These are phyloP conservation scores for Xylariaceae sp. DNA, from an alignment of 2,329 filamentous ascomycete species.

Conservation along the genomic window DNA sequence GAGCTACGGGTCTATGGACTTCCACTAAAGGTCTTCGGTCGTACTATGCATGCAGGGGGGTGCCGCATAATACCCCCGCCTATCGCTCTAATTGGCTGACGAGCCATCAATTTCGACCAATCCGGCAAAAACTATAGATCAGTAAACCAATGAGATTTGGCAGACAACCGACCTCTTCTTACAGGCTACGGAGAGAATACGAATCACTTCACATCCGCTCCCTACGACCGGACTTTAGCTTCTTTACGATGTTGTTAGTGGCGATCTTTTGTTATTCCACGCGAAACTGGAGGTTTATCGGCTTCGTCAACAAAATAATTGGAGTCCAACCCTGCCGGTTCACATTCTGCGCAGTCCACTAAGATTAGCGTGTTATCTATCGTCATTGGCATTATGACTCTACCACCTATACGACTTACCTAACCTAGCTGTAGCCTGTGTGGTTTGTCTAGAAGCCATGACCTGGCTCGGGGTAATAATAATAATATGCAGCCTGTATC, in stretches of 20 bases:
- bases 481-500: too few species aligned
- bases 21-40: not conserved
- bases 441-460: too few species aligned
- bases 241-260: not conserved
- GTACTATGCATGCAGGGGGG: too few species aligned
- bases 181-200: not conserved
- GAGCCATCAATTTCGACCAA: slow-evolving; percentile 25
- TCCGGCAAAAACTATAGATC: slow-evolving; percentile 19
- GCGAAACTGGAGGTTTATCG: not conserved
- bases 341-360: too few species aligned
- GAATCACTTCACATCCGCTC: not conserved
- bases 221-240: not conserved
- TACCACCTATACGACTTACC: too few species aligned
- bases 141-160: not conserved
- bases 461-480: too few species aligned
- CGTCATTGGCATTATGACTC: too few species aligned
- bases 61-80: not conserved
- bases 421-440: too few species aligned
- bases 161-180: not conserved
- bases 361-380: too few species aligned
- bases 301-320: not conserved
- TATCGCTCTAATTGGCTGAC: slow-evolving; percentile 22
- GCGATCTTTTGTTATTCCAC: not conserved
- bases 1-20: not conserved
- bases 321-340: too few species aligned